These are phyloP conservation scores for Colletotrichum sp. DNA, from an alignment of 2,329 filamentous ascomycete species.

Conservation along the genomic window DNA sequence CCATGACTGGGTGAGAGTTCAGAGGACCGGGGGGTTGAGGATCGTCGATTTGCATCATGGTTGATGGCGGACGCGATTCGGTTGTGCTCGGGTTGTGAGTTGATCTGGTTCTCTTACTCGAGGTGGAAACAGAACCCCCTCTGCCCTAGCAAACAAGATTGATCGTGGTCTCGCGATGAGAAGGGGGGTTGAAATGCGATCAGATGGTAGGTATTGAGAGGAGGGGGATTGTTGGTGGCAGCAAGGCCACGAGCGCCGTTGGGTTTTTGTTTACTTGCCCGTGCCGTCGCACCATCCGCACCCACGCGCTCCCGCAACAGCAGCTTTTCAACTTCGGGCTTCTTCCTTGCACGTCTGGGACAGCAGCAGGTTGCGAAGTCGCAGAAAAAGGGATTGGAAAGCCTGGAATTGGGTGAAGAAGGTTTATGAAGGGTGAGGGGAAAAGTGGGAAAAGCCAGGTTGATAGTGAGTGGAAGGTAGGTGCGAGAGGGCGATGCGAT, in stretches of 20 bases:
- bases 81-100: background rate
- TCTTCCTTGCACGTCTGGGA: slow-evolving; percentile 5
- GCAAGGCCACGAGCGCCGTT: background rate
- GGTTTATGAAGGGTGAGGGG: background rate
- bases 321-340: background rate
- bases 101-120: background rate
- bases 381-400: background rate
- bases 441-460: background rate
- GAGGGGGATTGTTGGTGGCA: background rate
- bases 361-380: background rate
- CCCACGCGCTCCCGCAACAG: background rate
- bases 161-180: background rate
- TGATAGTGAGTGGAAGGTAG: background rate
- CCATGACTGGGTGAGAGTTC: slow-evolving; percentile 20
- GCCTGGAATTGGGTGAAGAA: background rate
- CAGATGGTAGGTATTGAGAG: background rate
- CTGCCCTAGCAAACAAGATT: background rate
- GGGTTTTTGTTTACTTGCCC: slow-evolving; percentile 15
- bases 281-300: background rate
- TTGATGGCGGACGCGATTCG: background rate
- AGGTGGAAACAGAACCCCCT: background rate
- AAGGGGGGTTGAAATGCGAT: background rate
- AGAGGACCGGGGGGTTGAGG: slow-evolving; percentile 15
- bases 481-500: background rate
- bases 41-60: slow-evolving; percentile 4